These are phyloP conservation scores for Trichosporon sp. DNA, from an alignment of 1,284 basidiomycete genomes.

Conservation along the genomic window DNA sequence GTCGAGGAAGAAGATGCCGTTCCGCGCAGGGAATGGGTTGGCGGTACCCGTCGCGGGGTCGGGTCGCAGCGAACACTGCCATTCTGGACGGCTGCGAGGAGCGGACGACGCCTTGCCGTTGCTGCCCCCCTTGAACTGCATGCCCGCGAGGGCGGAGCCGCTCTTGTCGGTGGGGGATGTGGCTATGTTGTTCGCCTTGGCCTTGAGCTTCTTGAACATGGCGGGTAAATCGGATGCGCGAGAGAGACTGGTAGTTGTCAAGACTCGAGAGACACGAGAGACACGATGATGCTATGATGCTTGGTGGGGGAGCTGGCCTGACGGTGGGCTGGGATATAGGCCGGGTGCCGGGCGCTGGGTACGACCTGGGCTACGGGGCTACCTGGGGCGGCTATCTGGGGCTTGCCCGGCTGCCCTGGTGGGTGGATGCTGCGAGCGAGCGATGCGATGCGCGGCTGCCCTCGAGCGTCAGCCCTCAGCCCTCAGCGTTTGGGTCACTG, in stretches of 20 bases:
- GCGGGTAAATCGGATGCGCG: neutral
- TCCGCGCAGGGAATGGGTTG: conserved; percentile 7
- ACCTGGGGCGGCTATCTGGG: neutral
- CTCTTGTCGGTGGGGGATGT: conserved; percentile 8
- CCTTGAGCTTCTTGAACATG: conserved; percentile 17
- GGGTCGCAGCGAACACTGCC: conserved; percentile 16
- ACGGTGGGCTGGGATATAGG: neutral
- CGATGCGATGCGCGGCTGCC: neutral
- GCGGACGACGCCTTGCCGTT: neutral
- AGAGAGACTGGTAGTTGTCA: neutral
- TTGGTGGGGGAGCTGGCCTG: neutral
- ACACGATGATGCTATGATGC: neutral
- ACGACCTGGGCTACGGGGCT: neutral
- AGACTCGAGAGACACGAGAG: neutral
- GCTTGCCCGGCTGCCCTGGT: too few relatives aligned
- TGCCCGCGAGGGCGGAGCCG: conserved; percentile 13
- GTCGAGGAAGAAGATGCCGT: conserved; percentile 20
- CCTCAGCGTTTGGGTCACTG: neutral
- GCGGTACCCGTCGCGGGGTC: conserved; percentile 8
- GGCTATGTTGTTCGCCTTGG: conserved; percentile 7
- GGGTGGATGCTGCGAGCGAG: neutral
- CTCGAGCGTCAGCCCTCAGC: too few relatives aligned
- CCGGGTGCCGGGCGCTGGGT: neutral
- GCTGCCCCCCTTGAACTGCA: conserved; percentile 15
- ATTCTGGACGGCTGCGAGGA: conserved; percentile 8